Evolutionary conservation across 179 eudicot genomes (phyloP), one percentile per base, ranked within the genome.

Genomic region (Nepenthes alata): DNA sequence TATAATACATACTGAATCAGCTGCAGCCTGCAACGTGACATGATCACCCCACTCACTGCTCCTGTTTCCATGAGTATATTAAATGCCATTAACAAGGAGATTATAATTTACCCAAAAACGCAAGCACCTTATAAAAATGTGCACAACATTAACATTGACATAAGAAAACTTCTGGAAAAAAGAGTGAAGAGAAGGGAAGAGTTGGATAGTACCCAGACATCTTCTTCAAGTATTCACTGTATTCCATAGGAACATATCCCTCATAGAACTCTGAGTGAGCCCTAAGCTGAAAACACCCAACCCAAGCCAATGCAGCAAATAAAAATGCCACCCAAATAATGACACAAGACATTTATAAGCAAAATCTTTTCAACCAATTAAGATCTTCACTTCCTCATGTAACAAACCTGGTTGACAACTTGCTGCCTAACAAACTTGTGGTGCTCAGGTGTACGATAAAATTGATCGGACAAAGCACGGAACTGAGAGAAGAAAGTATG

Each of bases 401-500:
- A 56, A 69, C 78, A 62, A 64, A 86, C 95, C 95, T 87, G 95
- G 70, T 68, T 77, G 56, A 87, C 89, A 73, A 84, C 77, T 72
- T 87, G 85, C 47, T 77, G 89, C 54, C 95, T 74, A 53, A 84
- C 87, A 73, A 87, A 87, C 68, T 84, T 73, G 74, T 87, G 95
- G 70, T 87, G 95, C 66, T 82, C 90, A 12, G 87, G 85, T 58
- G 89, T 70, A 58, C 95, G 87, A 70, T 87, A 87, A 67, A 87
- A 78, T 68, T 87, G 95, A 73, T 87, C 95, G 38, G 95, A 87
- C 61, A 87, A 74, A 75, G 95, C 87, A 56, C 87, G 84, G 49
- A 87, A 84, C 95, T 87, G 85, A 51, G 55, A 50, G 71, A 61
- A 53, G 3, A 36, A 25, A 55, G 38, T 35, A 55, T 34, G 2